A percentile compares a stretch with the other conserved stretches of the same genome.
These are phyloP conservation scores for Vanrija pseudolonga DNA, from an alignment of 1,284 basidiomycete genomes.

Conservation along the genomic window DNA sequence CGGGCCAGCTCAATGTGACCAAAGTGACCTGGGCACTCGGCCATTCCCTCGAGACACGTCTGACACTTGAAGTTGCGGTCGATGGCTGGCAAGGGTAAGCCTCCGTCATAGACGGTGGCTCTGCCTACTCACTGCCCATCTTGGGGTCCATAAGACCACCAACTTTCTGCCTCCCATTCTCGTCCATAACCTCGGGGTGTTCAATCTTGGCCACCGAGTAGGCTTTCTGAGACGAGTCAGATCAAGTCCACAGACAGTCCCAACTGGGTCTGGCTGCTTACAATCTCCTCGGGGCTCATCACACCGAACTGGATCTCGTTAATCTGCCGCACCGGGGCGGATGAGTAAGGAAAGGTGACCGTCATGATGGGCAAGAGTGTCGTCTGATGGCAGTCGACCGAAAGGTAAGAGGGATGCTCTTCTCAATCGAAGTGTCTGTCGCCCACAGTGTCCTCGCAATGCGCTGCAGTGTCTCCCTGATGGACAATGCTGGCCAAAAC, in stretches of 20 bases:
- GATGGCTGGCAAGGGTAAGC: slow-evolving; percentile 57
- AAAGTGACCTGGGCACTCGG: slow-evolving; percentile 97
- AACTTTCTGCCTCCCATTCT: slow-evolving; percentile 81
- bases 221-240: slow-evolving; percentile 67
- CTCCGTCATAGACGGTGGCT: slow-evolving; percentile 23
- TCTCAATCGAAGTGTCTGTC: neutral
- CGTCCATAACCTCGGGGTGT: slow-evolving; percentile 97
- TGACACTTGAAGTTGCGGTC: slow-evolving; percentile 99
- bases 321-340: slow-evolving; percentile 88
- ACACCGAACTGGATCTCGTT: slow-evolving; percentile 99
- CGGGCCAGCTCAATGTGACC: slow-evolving; percentile 96
- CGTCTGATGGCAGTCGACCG: neutral
- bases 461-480: neutral
- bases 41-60: slow-evolving; percentile 98
- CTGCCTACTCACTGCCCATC: slow-evolving; percentile 68
- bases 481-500: no score
- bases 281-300: slow-evolving; percentile 99
- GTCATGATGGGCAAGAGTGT: slow-evolving; percentile 32
- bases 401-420: slow-evolving; percentile 4
- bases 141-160: slow-evolving; percentile 96
- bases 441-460: neutral
- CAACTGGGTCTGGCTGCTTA: slow-evolving; percentile 53
- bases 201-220: slow-evolving; percentile 98
- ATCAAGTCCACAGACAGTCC: neutral
- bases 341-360: slow-evolving; percentile 66